Evolutionary conservation across 225 moss, liverwort and hornwort species (phyloP), one percentile per base, ranked within the genome.

Genomic region (Sphagnum contortum): DNA sequence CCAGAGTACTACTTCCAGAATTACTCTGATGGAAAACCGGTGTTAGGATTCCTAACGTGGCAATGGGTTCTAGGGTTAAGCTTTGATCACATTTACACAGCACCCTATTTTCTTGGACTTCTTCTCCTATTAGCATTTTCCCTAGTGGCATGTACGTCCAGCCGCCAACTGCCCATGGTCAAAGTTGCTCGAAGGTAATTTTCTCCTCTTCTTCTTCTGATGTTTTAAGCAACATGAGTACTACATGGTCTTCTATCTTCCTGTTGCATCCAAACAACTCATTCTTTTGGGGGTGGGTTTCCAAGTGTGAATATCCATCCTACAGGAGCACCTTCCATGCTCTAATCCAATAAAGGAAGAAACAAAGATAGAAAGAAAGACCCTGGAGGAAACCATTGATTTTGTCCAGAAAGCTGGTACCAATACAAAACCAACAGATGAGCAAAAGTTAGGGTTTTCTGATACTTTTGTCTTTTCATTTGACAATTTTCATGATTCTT

Each of bases 31-130:
- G 83, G 85, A 52, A 71, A 85, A 46, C 92, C 89, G 9, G 74
- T 90, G 66, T 75, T 95, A 68, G 95, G 95, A 10, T 92, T 96
- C 50, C 78, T 96, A 4, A 82, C 92, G 48, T 92, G 96, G 92
- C 88, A 88, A 60, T 88, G 87, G 80, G 80, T 98, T 57, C 67
- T 90, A 69, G 87, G 75, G 3, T 71, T 78, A 60, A 88, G 89
- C 65, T 76, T 92, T 62, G 83, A 98, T 57, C 96, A 92, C 73
- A 89, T 98, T 56, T 98, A 98, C 57, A 83, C 96, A 5, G 88
- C 96, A 12, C 90, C 90, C 44, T 73, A 93, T 13, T 98, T 75
- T 70, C 61, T 98, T 53, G 83, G 85, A 4, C 76, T 98, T 9
- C 66, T 98, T 59, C 70, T 75, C 5, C 81, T 98, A 62, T 78